These are phyloP conservation scores for Chaetomium globosum DNA, from an alignment of 2,329 filamentous ascomycete species.

Conservation along the genomic window DNA sequence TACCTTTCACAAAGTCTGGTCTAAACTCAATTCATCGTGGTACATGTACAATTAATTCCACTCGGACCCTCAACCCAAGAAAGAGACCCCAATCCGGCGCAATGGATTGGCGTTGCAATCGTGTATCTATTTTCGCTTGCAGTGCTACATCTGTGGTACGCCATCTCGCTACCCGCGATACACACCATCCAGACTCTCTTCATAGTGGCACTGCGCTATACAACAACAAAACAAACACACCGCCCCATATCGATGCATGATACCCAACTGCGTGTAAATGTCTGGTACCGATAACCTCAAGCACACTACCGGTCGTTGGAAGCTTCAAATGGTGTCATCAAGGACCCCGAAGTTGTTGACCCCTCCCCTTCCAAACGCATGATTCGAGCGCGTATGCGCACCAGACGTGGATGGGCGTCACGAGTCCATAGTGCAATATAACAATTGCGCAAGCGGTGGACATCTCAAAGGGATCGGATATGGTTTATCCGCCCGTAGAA, in stretches of 20 bases:
- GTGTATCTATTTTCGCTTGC: not conserved
- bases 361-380: not conserved
- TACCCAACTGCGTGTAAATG: not conserved
- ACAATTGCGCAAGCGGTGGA: not conserved
- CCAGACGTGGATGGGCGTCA: not conserved
- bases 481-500: not conserved
- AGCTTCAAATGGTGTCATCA: not conserved
- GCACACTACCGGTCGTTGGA: not conserved
- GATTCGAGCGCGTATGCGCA: conserved; percentile 4
- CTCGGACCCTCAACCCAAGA: not conserved
- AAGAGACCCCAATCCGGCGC: not conserved
- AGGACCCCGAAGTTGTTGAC: not conserved
- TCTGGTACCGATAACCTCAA: not conserved
- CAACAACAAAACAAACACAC: not conserved
- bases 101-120: not conserved
- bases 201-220: not conserved
- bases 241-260: not conserved
- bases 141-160: not conserved
- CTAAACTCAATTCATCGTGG: not conserved
- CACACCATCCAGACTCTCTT: not conserved
- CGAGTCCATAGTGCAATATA: not conserved
- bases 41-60: not conserved
- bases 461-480: not conserved
- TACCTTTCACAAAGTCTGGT: not conserved
- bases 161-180: not conserved